Evolutionary conservation across 2,329 filamentous ascomycete genomes (phyloP), one percentile per base, ranked within the genome.

Genomic region (Curvularia sp.): DNA sequence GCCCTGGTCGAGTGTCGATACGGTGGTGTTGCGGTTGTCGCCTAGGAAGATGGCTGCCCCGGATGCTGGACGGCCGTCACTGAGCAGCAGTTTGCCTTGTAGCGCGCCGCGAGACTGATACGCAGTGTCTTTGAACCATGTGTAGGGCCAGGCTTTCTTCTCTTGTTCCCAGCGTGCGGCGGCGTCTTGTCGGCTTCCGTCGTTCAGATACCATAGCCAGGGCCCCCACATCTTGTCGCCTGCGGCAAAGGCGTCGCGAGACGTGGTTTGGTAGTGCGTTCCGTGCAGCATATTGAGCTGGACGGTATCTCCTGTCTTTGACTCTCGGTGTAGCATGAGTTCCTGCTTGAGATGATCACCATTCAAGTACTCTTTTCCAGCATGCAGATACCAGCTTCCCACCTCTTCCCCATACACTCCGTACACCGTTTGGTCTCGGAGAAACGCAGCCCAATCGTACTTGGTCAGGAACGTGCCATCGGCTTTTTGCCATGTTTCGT

Each of bases 201-300:
- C 76, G 63, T 84, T 85, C 64, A 78, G 66, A 48, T 78, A 78
- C 76, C 76, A 78, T 3, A 78, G 66, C 76, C 75, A 78, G 0
- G 76, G 76, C 0, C 76, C 76, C 75, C 74, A 78, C 25, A 70
- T 63, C 50, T 76, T 77, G 27, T 21, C 10, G 25, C 71, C 72
- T 27, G 77, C 74, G 0, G 79, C 66, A 51, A 75, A 75, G 1
- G 61, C 55, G 50, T 75, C 74, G 23, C 65, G 69, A 0, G 71
- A 69, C 2, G 67, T 46, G 28, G 73, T 72, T 51, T 75, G 73
- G 63, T 67, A 77, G 46, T 77, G 74, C 0, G 82, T 84, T 32
- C 82, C 83, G 61, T 84, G 82, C 32, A 84, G 77, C 80, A 85
- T 83, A 67, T 85, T 85, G 36, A 84, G 72, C 59, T 84, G 80